Percentiles rank a stretch among this genome's conserved stretches.
Evolutionary conservation across 768 basidiomycete species (phyloP).

Genomic region (Tulasnella sp.): DNA sequence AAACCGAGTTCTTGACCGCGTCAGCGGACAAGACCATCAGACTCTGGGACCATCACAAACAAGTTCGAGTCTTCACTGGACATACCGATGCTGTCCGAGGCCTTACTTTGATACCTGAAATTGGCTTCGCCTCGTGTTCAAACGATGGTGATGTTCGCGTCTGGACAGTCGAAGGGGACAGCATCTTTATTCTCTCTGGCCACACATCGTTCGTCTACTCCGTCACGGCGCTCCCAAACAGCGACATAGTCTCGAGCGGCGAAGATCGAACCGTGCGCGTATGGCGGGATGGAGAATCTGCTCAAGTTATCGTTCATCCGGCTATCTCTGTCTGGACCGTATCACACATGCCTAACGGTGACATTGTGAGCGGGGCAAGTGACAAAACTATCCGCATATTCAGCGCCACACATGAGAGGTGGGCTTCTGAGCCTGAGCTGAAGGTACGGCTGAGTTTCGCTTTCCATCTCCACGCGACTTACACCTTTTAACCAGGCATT

Average conservation of each 20-base stretch:
- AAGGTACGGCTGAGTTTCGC: constrained; percentile 28
- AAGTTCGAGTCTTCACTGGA: constrained; percentile 62
- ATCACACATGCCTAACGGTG: constrained; percentile 75
- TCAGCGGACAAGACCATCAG: constrained; percentile 95
- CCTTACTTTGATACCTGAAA: constrained; percentile 64
- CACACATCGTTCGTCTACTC: constrained; percentile 98
- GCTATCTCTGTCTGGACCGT: constrained; percentile 97
- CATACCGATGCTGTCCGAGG: constrained; percentile 90
- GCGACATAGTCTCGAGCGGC: constrained; percentile 79
- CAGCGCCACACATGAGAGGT: constrained; percentile 58
- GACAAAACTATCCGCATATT: constrained; percentile 84
- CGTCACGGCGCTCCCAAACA: constrained; percentile 65
- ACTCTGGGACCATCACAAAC: constrained; percentile 71
- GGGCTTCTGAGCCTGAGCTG: constrained; percentile 52
- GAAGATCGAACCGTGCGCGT: constrained; percentile 89
- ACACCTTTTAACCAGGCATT: constrained; percentile 25
- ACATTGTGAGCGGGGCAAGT: constrained; percentile 85
- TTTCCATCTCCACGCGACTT: neutral
- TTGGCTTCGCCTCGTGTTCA: constrained; percentile 90
- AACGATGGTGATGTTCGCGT: constrained; percentile 95
- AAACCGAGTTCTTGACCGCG: constrained; percentile 69
- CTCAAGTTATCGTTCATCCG: constrained; percentile 83
- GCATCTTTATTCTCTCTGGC: constrained; percentile 69
- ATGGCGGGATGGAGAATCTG: constrained; percentile 89
- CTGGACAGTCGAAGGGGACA: constrained; percentile 77